A percentile compares a stretch with the other conserved stretches of the same genome.
phyloP scores from a whole-genome alignment of 257 asterid genomes.

The Solanum phureja region DNA sequence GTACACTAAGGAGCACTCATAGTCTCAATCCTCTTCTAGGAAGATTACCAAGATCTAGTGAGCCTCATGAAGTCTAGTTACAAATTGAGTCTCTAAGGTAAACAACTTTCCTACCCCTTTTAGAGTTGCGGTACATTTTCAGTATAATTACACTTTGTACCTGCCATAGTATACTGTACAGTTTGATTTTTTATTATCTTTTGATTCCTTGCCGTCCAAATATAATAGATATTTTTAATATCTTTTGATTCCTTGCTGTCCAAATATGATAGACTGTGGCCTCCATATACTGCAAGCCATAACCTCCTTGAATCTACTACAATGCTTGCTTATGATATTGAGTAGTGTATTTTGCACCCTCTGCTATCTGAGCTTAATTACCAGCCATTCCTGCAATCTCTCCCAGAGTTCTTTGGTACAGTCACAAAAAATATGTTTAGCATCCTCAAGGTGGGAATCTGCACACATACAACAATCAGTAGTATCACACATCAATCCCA shows the following conservation, averaged over 20 bases:
- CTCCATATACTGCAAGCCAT: not conserved
- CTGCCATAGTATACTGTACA: not conserved
- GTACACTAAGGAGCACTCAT: not conserved
- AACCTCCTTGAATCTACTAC: not conserved
- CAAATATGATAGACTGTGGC: not conserved
- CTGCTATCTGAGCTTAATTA: not conserved
- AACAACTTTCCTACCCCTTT: not conserved
- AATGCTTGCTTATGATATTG: not conserved
- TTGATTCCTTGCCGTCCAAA: not conserved
- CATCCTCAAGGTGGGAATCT: not conserved
- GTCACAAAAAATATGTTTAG: not conserved
- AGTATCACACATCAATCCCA: not conserved
- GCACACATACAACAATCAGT: not conserved
- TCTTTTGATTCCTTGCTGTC: not conserved
- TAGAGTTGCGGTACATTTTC: not conserved
- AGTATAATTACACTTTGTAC: not conserved
- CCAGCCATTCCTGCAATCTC: not conserved
- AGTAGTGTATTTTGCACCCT: not conserved
- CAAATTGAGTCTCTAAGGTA: not conserved
- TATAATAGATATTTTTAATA: not conserved
- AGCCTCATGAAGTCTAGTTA: not conserved
- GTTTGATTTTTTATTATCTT: too few species aligned
- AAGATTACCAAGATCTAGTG: not conserved
- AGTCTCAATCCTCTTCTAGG: not conserved
- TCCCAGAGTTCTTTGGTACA: not conserved